Percentiles rank a stretch among this genome's conserved stretches.
Conservation (phyloP, 2,329 filamentous ascomycete species). For the Calonectria crousiana region DNA sequence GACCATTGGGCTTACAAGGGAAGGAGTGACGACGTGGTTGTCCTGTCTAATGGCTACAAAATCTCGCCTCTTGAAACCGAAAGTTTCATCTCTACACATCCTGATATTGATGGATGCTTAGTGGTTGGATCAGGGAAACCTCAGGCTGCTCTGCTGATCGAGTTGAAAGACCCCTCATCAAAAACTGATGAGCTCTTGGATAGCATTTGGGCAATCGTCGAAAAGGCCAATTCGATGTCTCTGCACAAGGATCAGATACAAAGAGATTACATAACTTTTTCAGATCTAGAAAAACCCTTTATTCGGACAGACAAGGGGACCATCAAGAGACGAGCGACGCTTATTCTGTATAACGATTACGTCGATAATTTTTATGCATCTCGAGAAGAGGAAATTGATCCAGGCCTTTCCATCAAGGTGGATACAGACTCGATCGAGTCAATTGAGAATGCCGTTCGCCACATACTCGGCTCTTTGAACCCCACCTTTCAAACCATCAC, state of each 20-base stretch:
- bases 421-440: conserved; percentile 39
- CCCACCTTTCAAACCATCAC: conserved; percentile 30
- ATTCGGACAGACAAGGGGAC: conserved; percentile 59
- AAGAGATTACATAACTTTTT: conserved; percentile 55
- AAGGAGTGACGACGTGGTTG: conserved; percentile 46
- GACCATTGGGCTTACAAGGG: conserved; percentile 47
- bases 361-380: conserved; percentile 59
- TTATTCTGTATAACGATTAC: conserved; percentile 55
- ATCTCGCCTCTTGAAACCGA: conserved; percentile 47
- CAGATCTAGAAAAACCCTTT: conserved; percentile 57
- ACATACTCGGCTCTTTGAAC: conserved; percentile 34
- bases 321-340: conserved; percentile 55
- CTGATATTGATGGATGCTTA: conserved; percentile 42
- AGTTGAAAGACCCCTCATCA: conserved; percentile 37
- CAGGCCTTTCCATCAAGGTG: conserved; percentile 26
- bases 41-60: conserved; percentile 50
- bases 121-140: conserved; percentile 43
- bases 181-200: conserved; percentile 50
- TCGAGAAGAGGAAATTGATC: conserved; percentile 20
- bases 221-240: conserved; percentile 55
- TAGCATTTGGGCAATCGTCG: conserved; percentile 57
- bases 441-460: conserved; percentile 33
- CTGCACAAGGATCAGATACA: conserved; percentile 56
- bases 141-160: conserved; percentile 44
- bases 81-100: conserved; percentile 41